Evolutionary conservation across 495 filamentous ascomycete genomes (phyloP).

Genomic region (Endocarpon pusillum): DNA sequence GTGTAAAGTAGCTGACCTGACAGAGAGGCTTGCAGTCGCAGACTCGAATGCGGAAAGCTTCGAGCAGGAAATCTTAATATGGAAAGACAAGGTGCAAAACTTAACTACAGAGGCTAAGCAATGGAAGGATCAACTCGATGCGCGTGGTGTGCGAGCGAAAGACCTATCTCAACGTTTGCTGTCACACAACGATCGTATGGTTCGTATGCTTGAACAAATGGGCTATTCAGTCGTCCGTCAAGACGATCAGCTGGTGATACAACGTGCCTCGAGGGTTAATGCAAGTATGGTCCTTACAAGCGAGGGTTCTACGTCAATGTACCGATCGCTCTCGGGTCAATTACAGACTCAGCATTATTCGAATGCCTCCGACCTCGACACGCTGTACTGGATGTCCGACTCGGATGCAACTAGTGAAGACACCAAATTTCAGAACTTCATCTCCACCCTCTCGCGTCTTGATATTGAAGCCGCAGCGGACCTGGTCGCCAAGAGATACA

Average conservation of each 20-base stretch:
- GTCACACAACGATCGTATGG: conserved; percentile 56
- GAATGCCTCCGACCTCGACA: conserved; percentile 38
- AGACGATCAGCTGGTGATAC: conserved; percentile 56
- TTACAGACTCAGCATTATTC: conserved; percentile 17
- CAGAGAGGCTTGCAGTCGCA: conserved; percentile 46
- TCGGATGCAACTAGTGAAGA: conserved; percentile 43
- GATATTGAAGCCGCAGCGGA: conserved; percentile 72
- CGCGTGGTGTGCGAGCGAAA: conserved; percentile 50
- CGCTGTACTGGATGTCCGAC: conserved; percentile 64
- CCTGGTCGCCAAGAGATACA: conserved; percentile 65
- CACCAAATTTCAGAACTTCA: conserved; percentile 51
- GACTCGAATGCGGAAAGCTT: conserved; percentile 46
- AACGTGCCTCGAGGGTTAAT: conserved; percentile 51
- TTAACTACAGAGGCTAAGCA: conserved; percentile 34
- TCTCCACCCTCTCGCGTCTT: conserved; percentile 53
- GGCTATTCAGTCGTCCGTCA: conserved; percentile 65
- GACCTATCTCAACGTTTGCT: conserved; percentile 71
- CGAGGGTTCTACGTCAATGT: conserved; percentile 36
- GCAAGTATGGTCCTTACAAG: conserved; percentile 38
- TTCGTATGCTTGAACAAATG: conserved; percentile 63
- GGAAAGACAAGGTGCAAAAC: conserved; percentile 36
- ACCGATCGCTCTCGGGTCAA: conserved; percentile 16
- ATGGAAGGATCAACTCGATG: conserved; percentile 31
- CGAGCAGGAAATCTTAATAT: conserved; percentile 47
- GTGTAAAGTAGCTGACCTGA: conserved; percentile 36